Percentiles rank a stretch among this genome's conserved stretches.
These are phyloP conservation scores for Stylosanthes scabra DNA, from an alignment of 331 rosid species.

Conservation along the genomic window DNA sequence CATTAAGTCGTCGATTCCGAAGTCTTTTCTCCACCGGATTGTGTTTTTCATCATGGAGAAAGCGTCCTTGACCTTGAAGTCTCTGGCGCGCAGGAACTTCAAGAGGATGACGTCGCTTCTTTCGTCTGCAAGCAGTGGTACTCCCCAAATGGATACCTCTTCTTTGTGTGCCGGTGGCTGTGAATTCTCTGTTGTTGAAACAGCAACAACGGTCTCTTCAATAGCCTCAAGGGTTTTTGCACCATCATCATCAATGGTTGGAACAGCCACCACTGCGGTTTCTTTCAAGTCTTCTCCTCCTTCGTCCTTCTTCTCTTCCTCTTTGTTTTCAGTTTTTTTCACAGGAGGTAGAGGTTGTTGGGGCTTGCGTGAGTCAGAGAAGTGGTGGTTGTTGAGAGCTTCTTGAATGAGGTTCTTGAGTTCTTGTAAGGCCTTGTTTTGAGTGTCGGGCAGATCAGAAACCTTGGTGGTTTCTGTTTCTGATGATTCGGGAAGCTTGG, in stretches of 20 bases:
- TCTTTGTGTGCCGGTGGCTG: conserved; percentile 42
- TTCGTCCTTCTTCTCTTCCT: not conserved
- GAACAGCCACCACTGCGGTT: conserved; percentile 5
- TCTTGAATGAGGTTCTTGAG: conserved; percentile 54
- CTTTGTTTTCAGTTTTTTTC: conserved; percentile 30
- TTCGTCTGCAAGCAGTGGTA: conserved; percentile 73
- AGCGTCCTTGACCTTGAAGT: conserved; percentile 74
- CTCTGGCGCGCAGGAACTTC: conserved; percentile 80
- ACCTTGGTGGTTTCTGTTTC: conserved; percentile 50
- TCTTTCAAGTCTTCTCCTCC: conserved; percentile 29
- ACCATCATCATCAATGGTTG: conserved; percentile 49
- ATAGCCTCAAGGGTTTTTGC: conserved; percentile 61
- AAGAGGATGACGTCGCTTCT: conserved; percentile 67
- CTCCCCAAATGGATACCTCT: conserved; percentile 71
- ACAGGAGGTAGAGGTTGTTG: conserved; percentile 1
- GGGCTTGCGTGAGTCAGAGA: conserved; percentile 32
- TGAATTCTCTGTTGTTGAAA: conserved; percentile 32
- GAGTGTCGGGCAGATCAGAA: conserved; percentile 44
- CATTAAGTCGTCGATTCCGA: conserved; percentile 57
- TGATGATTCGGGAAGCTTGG: conserved; percentile 34
- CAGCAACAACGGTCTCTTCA: conserved; percentile 54
- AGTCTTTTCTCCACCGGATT: conserved; percentile 70
- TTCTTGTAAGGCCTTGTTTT: conserved; percentile 61
- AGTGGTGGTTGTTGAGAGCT: conserved; percentile 53
- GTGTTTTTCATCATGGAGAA: conserved; percentile 77